Evolutionary conservation across 345 rosid genomes (phyloP), one percentile per base, ranked within the genome.

Genomic region (Euphorbia pulcherrima): DNA sequence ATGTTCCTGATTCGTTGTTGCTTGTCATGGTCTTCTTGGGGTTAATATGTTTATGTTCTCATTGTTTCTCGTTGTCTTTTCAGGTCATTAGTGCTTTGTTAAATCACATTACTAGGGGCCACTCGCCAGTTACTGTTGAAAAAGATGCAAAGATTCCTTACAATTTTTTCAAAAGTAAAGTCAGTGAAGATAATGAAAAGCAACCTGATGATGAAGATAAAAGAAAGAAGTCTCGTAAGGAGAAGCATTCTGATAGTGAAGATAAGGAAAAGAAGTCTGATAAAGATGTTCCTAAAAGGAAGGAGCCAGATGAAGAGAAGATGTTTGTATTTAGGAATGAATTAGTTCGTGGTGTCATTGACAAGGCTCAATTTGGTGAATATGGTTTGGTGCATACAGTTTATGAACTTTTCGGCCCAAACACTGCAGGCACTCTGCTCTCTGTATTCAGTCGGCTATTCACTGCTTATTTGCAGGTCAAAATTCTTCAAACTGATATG

Each of bases 301-400:
- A 40, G 68, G 82, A 76, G 68, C 85, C 79, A 44, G 87, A 78
- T 55, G 99, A 89, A 77, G 92, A 94, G 65, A 89, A 82, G 60
- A 71, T 94, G 74, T 74, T 85, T 44, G 83, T 94, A 29, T 81
- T 78, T 26, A 87, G 72, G 69, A 94, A 91, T 70, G 78, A 84
- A 65, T 73, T 94, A 70, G 84, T 94, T 44, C 82, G 87, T 48
- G 99, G 99, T 55, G 97, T 94, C 76, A 91, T 94, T 47, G 99
- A 94, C 81, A 94, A 94, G 85, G 96, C 92, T 71, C 99, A 94
- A 78, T 94, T 94, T 84, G 96, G 95, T 46, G 96, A 89, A 67
- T 89, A 86, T 75, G 99, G 99, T 74, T 77, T 94, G 76, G 87
- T 94, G 64, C 99, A 94, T 76, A 91, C 94, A 54, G 94, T 94